Base-by-base conservation (phyloP, 306 rosid species). In the Alnus glutinosa region DNA sequence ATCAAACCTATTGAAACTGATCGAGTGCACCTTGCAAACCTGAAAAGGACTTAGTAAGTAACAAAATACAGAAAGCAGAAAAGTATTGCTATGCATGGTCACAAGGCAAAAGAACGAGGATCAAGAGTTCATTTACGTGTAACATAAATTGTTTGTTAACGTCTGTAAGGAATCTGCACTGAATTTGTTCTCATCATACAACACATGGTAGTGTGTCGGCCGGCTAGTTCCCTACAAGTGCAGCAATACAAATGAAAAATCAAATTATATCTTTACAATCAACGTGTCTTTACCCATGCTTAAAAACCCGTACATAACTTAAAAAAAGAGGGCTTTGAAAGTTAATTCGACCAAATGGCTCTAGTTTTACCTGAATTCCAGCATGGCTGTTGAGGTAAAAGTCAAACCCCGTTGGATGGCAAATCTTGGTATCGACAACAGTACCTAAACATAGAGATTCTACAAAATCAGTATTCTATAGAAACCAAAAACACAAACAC, bases 341-440 rank as follows among this genome's bases (percentile, higher is more conserved):
- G 47, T 37, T 52, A n/a, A 68, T 32, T 32, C 52, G 39, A 77
- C 39, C 12, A 47, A 61, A 15, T 39, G 18, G 28, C 1, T 9
- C 63, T 50, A 5, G 37, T 11, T 68, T 46, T 50, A 91, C 96
- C 79, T 92, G 94, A n/a, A 89, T 92, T 42, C 90, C 98, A 2
- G 96, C 93, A 77, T 94, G 98, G 69, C 97, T 94, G 49, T 94
- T 90, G 7, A 94, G 90, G 48, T 89, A 94, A 63, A 94, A 94
- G 70, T 92, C 96, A 37, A 88, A 86, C 8, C 87, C 96, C 0
- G 92, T 79, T 0, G 96, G 96, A 18, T 94, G 97, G 46, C 97
- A 94, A 44, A 90, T 90, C 0, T 19, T 1, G 0, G 85, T 88
- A 28, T 95, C 99, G 0, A 95, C 98, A 10, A 95, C 97, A 1